A percentile compares a stretch with the other conserved stretches of the same genome.
phyloP scores from a whole-genome alignment of 768 basidiomycete genomes.

The Trametes villosa region DNA sequence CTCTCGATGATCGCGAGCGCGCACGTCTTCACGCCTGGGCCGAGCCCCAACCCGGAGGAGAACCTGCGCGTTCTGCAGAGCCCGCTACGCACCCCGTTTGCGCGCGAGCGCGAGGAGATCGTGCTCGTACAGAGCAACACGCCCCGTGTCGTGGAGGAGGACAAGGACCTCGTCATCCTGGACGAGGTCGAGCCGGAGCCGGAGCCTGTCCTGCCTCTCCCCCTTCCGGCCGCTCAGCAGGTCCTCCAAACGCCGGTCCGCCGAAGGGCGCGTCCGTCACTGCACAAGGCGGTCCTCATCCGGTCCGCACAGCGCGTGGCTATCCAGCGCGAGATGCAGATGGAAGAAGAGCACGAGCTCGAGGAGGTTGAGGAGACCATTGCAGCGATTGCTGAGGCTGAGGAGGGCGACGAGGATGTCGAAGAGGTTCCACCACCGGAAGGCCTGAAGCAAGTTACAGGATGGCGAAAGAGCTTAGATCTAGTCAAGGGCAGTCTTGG shows the following conservation, averaged over 20 bases:
- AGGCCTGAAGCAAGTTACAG: slow-evolving; percentile 26
- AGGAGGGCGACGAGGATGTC: slow-evolving; percentile 39
- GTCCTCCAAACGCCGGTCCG: slow-evolving; percentile 31
- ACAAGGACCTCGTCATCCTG: slow-evolving; percentile 67
- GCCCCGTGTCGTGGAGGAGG: slow-evolving; percentile 72
- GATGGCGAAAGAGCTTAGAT: slow-evolving; percentile 41
- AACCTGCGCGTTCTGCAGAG: slow-evolving; percentile 68
- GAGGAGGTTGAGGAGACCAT: slow-evolving; percentile 52
- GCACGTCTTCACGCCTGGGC: slow-evolving; percentile 72
- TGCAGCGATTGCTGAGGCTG: slow-evolving; percentile 24
- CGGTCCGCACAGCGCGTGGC: slow-evolving; percentile 69
- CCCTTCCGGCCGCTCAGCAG: slow-evolving; percentile 15
- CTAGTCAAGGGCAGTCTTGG: slow-evolving; percentile 35
- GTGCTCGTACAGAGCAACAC: slow-evolving; percentile 68
- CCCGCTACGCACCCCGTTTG: slow-evolving; percentile 47
- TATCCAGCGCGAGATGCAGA: slow-evolving; percentile 53
- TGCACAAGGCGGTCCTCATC: slow-evolving; percentile 73
- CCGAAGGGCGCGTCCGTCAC: slow-evolving; percentile 44
- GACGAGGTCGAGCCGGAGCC: slow-evolving; percentile 55
- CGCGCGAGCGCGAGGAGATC: slow-evolving; percentile 42
- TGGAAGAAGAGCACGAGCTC: slow-evolving; percentile 53
- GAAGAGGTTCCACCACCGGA: slow-evolving; percentile 30
- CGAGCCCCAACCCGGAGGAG: slow-evolving; percentile 59
- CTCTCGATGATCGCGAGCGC: slow-evolving; percentile 79
- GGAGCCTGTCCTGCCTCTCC: slow-evolving; percentile 17